A percentile compares a stretch with the other conserved stretches of the same genome.
These are phyloP conservation scores for Allomyces arbusculus DNA, from an alignment of 192 early-diverging fungal species.

Conservation along the genomic window DNA sequence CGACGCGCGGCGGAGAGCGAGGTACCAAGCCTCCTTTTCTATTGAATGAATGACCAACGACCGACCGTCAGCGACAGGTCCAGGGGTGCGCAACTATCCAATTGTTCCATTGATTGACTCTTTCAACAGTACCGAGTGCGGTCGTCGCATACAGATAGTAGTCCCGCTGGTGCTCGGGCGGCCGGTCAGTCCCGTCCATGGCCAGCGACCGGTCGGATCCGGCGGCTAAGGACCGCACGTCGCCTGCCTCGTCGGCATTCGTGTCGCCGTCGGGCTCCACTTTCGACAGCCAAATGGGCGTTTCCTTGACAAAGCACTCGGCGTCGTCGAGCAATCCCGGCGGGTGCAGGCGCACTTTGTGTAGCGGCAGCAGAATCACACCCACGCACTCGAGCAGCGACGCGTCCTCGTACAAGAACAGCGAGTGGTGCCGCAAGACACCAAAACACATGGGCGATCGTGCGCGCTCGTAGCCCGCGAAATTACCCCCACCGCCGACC, in stretches of 20 bases:
- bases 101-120: no score
- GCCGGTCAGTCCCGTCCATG: background rate
- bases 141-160: background rate
- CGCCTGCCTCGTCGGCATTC: no score
- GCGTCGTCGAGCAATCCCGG: constrained; percentile 25
- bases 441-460: constrained; percentile 31
- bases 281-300: background rate
- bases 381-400: constrained; percentile 52
- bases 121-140: background rate
- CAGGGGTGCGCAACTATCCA: no score
- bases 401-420: constrained; percentile 68
- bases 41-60: constrained; percentile 4
- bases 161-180: background rate
- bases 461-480: background rate
- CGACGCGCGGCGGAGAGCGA: constrained; percentile 53
- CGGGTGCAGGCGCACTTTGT: constrained; percentile 34
- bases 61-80: no score
- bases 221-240: no score
- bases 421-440: constrained; percentile 53
- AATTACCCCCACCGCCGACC: no score
- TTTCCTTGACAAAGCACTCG: background rate
- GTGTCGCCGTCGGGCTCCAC: background rate
- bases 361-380: constrained; percentile 49
- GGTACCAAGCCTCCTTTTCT: constrained; percentile 82
- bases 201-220: no score